These are phyloP conservation scores for Calocera cornea DNA, from an alignment of 768 basidiomycete species.

Conservation along the genomic window DNA sequence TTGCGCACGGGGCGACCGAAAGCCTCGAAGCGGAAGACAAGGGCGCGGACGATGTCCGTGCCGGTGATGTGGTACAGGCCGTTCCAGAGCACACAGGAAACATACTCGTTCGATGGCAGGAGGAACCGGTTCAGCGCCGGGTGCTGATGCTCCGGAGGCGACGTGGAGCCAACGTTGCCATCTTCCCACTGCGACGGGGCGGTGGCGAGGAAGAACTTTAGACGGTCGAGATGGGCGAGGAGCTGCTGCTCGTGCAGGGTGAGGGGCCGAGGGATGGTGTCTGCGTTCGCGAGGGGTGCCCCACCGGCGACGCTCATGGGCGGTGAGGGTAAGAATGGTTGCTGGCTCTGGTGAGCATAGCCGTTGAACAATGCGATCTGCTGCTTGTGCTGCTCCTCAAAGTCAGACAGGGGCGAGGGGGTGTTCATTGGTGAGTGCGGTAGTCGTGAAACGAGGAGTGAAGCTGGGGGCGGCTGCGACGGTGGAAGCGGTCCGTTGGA, in stretches of 20 bases:
- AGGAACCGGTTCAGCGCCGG: constrained; percentile 75
- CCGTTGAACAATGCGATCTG: background rate
- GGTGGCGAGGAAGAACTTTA: constrained; percentile 81
- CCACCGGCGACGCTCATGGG: constrained; percentile 4
- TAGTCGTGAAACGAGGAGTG: background rate
- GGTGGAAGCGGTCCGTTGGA: background rate
- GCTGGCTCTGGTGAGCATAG: background rate
- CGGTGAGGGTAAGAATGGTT: constrained; percentile 4
- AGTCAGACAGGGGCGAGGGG: background rate
- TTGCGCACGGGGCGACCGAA: constrained; percentile 83
- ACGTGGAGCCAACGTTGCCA: background rate
- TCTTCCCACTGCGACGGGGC: constrained; percentile 4
- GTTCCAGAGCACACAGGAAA: constrained; percentile 85
- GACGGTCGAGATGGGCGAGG: constrained; percentile 60
- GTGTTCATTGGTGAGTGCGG: background rate
- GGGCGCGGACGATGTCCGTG: constrained; percentile 87
- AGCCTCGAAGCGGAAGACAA: constrained; percentile 87
- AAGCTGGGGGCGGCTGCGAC: background rate
- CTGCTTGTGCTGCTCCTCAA: background rate
- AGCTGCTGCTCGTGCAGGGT: constrained; percentile 52
- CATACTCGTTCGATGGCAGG: constrained; percentile 70
- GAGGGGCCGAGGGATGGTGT: constrained; percentile 34
- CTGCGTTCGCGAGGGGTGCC: background rate
- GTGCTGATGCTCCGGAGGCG: constrained; percentile 33
- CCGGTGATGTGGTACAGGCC: constrained; percentile 89